Evolutionary conservation across 805 yeast genomes (phyloP).

Genomic region (Naumovozyma castellii): DNA sequence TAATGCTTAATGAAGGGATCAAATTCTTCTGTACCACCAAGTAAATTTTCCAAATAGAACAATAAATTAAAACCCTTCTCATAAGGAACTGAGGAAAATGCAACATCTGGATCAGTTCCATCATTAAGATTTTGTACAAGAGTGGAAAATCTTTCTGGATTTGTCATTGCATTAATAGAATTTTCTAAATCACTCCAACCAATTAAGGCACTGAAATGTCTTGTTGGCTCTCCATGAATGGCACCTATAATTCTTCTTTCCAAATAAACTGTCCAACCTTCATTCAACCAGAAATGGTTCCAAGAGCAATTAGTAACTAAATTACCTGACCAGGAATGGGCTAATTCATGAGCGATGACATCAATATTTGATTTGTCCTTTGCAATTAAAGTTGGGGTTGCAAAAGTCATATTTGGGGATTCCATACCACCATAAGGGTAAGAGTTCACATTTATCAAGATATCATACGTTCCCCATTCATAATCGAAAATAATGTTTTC

Average conservation of each 20-base stretch:
- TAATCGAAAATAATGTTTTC: slow-evolving; percentile 63
- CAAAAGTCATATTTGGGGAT: slow-evolving; percentile 83
- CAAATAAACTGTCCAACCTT: slow-evolving; percentile 91
- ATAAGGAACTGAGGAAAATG: slow-evolving; percentile 80
- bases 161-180: slow-evolving; percentile 57
- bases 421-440: slow-evolving; percentile 94
- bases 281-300: slow-evolving; percentile 93
- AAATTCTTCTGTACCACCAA: slow-evolving; percentile 58
- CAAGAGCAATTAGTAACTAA: slow-evolving; percentile 83
- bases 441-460: slow-evolving; percentile 65
- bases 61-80: slow-evolving; percentile 82
- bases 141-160: slow-evolving; percentile 42
- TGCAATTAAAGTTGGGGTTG: slow-evolving; percentile 78
- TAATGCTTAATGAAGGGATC: slow-evolving; percentile 76
- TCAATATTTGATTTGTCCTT: slow-evolving; percentile 81
- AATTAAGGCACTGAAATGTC: slow-evolving; percentile 75
- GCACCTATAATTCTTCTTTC: slow-evolving; percentile 75
- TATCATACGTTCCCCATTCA: slow-evolving; percentile 79
- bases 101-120: slow-evolving; percentile 77
- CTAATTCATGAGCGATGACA: slow-evolving; percentile 87
- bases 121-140: slow-evolving; percentile 65
- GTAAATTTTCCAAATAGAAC: slow-evolving; percentile 56
- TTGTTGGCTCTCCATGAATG: slow-evolving; percentile 65
- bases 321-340: slow-evolving; percentile 91
- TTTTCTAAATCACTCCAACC: slow-evolving; percentile 81